phyloP scores from a whole-genome alignment of 352 stramenopile genomes.

The Globisporangium lucens region DNA sequence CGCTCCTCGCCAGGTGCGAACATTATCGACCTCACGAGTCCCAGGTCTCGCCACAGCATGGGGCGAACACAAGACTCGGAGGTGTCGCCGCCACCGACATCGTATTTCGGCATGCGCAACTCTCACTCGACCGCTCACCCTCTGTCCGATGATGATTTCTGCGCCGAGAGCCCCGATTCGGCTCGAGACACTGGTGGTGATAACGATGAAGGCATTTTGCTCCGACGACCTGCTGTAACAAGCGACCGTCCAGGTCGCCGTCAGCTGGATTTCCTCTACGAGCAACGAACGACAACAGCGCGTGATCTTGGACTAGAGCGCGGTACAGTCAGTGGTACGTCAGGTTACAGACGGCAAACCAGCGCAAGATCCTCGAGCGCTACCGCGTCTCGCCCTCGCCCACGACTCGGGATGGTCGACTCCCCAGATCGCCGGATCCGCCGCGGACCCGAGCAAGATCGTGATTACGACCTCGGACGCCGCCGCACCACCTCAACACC shows the following conservation, averaged over 20 bases:
- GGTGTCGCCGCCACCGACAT: not conserved
- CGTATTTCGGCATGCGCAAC: not conserved
- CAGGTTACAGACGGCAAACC: not conserved
- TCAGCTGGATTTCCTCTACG: conserved; percentile 38
- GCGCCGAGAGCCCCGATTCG: conserved; percentile 51
- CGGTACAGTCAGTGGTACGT: not conserved
- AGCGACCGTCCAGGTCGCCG: conserved; percentile 20
- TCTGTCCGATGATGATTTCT: conserved; percentile 40
- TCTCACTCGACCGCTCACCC: conserved; percentile 2
- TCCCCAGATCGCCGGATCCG: conserved; percentile 16
- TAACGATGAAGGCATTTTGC: not conserved
- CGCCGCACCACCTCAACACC: conserved; percentile 1
- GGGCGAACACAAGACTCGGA: conserved; percentile 11
- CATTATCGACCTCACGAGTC: conserved; percentile 66
- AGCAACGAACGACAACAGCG: conserved; percentile 6
- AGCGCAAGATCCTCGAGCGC: not conserved
- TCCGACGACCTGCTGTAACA: not conserved
- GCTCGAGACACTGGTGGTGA: conserved; percentile 8
- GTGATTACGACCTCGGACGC: conserved; percentile 13
- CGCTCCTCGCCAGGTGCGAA: conserved; percentile 17
- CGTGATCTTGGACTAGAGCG: not conserved
- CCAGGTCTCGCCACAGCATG: conserved; percentile 16
- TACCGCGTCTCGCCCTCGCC: conserved; percentile 9
- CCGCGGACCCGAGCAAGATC: conserved; percentile 14
- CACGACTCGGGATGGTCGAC: conserved; percentile 12